Evolutionary conservation across 371 early-diverging fungal species (phyloP).

Genomic region (Saksenaea vasiformis): DNA sequence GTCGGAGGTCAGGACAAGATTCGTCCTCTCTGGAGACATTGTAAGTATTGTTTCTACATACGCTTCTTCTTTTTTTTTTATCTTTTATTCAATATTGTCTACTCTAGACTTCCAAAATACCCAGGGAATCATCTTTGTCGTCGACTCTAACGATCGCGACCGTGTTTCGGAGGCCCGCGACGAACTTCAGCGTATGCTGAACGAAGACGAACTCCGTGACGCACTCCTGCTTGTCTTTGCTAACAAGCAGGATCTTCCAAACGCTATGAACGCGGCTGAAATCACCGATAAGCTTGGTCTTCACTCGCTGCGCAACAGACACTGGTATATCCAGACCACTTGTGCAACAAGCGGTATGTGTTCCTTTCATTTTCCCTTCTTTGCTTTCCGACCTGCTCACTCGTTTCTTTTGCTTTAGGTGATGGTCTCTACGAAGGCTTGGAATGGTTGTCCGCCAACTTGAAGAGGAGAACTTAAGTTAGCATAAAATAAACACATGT

Average conservation of each 20-base stretch:
- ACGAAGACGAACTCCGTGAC: constrained; percentile 93
- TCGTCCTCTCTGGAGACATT: constrained; percentile 57
- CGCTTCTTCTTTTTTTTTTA: background rate
- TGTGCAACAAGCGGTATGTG: constrained; percentile 88
- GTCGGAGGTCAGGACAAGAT: constrained; percentile 80
- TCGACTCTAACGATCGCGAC: constrained; percentile 93
- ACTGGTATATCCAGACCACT: constrained; percentile 91
- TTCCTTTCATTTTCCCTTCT: background rate
- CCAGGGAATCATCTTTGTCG: constrained; percentile 96
- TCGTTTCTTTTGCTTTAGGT: constrained; percentile 24
- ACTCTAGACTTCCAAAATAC: constrained; percentile 90
- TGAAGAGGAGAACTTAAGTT: constrained; percentile 44
- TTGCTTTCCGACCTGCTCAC: background rate
- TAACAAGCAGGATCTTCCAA: constrained; percentile 96
- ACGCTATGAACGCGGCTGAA: constrained; percentile 93
- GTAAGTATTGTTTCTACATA: constrained; percentile 28
- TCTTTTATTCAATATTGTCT: constrained; percentile 22
- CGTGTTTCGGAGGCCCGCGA: constrained; percentile 86
- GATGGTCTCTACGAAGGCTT: constrained; percentile 97
- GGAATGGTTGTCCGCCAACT: constrained; percentile 69
- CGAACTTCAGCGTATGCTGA: constrained; percentile 87
- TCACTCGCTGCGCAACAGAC: constrained; percentile 83
- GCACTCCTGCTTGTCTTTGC: constrained; percentile 92
- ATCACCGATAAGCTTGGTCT: constrained; percentile 91
- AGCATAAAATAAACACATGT: constrained; percentile 6